Conservation (phyloP, 257 asterid genomes). For the Nicotiana tabacum region DNA sequence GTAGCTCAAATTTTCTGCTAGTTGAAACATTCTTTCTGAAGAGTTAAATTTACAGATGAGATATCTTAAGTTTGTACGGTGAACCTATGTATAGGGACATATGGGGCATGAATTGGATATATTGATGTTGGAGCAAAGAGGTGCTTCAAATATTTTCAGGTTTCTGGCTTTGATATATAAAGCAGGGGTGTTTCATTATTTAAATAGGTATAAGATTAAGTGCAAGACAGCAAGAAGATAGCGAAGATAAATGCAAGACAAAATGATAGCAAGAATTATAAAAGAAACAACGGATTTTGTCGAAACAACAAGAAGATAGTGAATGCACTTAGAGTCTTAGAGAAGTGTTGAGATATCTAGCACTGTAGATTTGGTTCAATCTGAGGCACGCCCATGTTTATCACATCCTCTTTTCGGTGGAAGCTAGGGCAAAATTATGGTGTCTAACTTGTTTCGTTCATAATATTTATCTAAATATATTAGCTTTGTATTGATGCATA, state of each 20-base stretch:
- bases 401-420: neutral
- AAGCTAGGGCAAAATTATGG: neutral
- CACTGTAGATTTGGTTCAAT: neutral
- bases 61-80: neutral
- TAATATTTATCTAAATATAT: neutral
- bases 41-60: neutral
- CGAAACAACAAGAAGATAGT: neutral
- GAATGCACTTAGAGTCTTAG: neutral
- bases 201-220: neutral
- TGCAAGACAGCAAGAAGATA: neutral
- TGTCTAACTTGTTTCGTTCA: neutral
- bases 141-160: neutral
- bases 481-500: neutral
- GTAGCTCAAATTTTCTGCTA: neutral
- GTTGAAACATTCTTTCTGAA: neutral
- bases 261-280: neutral
- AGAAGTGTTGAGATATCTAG: neutral
- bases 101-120: neutral
- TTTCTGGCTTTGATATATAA: neutral
- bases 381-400: constrained; percentile 6
- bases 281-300: neutral
- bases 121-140: neutral
- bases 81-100: neutral
- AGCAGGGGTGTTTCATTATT: neutral
- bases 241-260: neutral